Conservation (phyloP, 148 eudicot species). For the Pouteria glomerata region DNA sequence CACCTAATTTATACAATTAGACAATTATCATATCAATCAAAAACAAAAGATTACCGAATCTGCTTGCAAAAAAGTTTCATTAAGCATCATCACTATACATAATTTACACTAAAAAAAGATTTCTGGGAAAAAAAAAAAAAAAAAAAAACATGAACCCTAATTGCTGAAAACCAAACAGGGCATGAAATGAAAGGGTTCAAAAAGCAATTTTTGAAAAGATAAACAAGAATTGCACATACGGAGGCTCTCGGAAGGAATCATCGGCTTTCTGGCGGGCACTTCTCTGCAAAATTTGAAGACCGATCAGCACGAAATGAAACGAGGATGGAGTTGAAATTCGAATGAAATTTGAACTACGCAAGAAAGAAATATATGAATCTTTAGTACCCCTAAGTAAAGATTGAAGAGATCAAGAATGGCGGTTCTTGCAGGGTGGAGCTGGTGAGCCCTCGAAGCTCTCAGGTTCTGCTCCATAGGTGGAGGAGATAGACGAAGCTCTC, state of each 20-base stretch:
- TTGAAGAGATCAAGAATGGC: slow-evolving; percentile 75
- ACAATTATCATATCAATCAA: neutral
- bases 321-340: neutral
- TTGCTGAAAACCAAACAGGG: neutral
- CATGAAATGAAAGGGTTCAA: neutral
- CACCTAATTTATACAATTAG: neutral
- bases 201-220: neutral
- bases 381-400: slow-evolving; percentile 66
- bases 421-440: slow-evolving; percentile 66
- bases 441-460: slow-evolving; percentile 51
- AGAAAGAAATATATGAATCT: neutral
- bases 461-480: slow-evolving; percentile 51
- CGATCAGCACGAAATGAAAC: neutral
- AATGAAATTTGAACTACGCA: neutral
- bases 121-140: neutral
- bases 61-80: neutral
- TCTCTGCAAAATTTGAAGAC: slow-evolving; percentile 39
- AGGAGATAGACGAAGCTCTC: too few relatives aligned
- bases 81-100: neutral
- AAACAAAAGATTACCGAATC: neutral
- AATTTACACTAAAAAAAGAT: neutral
- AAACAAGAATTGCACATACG: slow-evolving; percentile 48
- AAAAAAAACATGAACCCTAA: neutral
- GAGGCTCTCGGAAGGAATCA: slow-evolving; percentile 60
- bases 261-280: slow-evolving; percentile 57